Percentiles rank a stretch among this genome's conserved stretches.
Evolutionary conservation across 2,329 filamentous ascomycete species (phyloP).

Genomic region (Lasiodiplodia citricola): DNA sequence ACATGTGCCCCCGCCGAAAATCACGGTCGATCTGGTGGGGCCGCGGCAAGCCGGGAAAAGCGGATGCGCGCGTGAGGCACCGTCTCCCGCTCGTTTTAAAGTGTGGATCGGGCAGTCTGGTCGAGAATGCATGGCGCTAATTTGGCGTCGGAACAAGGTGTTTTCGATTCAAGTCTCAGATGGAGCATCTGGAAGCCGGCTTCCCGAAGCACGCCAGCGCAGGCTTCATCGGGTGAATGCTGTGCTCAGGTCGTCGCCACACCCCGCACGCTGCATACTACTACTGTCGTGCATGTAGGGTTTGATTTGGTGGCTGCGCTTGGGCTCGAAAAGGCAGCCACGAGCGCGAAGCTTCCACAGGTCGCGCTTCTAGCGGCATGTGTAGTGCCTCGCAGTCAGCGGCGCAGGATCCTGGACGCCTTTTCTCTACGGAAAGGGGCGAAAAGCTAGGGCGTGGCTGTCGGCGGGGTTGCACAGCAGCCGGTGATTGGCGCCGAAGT

Average conservation of each 20-base stretch:
- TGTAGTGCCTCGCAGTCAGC: conserved; percentile 7
- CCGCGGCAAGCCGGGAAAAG: neutral
- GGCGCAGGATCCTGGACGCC: conserved; percentile 10
- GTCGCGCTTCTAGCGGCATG: neutral
- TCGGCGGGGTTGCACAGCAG: neutral
- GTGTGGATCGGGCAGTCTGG: neutral
- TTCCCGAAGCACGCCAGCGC: no score
- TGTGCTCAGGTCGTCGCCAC: neutral
- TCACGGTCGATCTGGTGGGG: conserved; percentile 9
- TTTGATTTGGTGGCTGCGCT: conserved; percentile 10
- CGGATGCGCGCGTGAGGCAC: conserved; percentile 1
- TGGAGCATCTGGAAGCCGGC: neutral
- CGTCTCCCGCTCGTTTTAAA: neutral
- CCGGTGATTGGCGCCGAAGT: conserved; percentile 6
- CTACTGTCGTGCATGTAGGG: conserved; percentile 16
- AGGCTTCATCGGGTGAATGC: neutral
- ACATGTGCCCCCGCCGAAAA: conserved; percentile 9
- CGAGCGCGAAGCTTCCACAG: neutral
- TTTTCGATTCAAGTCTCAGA: neutral
- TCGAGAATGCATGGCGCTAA: neutral
- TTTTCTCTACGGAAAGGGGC: neutral
- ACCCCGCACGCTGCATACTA: conserved; percentile 13
- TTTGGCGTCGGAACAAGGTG: neutral
- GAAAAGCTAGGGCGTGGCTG: neutral
- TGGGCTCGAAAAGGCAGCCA: neutral